These are phyloP conservation scores for Paramarasmius palmivorus DNA, from an alignment of 1,284 basidiomycete genomes.

Conservation along the genomic window DNA sequence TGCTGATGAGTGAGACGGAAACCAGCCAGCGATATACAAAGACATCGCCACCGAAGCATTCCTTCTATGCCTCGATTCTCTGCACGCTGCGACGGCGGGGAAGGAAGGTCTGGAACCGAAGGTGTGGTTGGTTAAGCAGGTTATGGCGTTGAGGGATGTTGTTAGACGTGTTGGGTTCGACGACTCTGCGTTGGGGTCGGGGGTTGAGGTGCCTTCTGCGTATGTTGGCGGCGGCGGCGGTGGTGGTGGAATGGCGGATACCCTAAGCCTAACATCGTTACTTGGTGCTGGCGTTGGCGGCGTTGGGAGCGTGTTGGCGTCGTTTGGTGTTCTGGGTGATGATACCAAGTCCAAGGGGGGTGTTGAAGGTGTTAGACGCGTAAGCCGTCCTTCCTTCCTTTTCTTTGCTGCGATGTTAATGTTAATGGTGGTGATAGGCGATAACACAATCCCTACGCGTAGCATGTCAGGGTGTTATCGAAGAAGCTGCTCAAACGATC, in stretches of 20 bases:
- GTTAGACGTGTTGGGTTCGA: constrained; percentile 72
- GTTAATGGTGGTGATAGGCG: no score
- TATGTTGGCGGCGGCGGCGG: constrained; percentile 12
- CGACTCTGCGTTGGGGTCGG: constrained; percentile 39
- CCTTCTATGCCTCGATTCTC: constrained; percentile 76
- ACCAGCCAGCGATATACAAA: constrained; percentile 89
- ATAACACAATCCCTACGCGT: no score
- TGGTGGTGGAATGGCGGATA: constrained; percentile 45
- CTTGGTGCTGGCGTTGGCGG: neutral
- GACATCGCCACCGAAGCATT: constrained; percentile 93
- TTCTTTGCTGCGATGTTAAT: no score
- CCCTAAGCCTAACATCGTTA: constrained; percentile 58
- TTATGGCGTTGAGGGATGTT: constrained; percentile 91
- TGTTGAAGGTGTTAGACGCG: no score
- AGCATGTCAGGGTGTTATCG: no score
- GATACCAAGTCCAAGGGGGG: no score
- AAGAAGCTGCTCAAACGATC: no score
- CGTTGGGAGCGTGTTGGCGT: no score
- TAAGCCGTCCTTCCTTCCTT: no score
- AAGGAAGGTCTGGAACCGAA: constrained; percentile 61
- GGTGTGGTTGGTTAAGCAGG: constrained; percentile 87
- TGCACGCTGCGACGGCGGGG: constrained; percentile 61
- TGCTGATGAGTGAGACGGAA: no score
- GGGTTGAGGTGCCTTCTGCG: constrained; percentile 61
- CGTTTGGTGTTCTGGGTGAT: no score